These are phyloP conservation scores for Cryptosporidium viatorum DNA, from an alignment of 169 alveolate species.

Conservation along the genomic window DNA sequence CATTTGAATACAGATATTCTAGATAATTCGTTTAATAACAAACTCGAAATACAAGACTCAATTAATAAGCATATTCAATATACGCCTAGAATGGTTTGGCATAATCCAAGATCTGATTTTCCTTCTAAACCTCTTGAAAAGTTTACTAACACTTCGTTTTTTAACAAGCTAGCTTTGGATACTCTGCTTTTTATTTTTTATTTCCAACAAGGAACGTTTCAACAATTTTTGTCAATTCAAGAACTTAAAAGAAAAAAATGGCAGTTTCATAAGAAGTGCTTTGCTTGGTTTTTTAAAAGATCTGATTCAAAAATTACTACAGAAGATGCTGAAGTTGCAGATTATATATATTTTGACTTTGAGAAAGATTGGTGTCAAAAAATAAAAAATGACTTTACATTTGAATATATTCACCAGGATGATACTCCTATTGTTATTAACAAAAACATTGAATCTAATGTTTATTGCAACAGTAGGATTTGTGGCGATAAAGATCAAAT, in stretches of 20 bases:
- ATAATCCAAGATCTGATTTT: conserved; percentile 55
- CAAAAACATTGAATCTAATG: neutral
- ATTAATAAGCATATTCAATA: conserved; percentile 61
- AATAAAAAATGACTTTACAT: conserved; percentile 75
- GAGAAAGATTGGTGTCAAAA: conserved; percentile 81
- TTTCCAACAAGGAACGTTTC: conserved; percentile 81
- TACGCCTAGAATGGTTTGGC: conserved; percentile 75
- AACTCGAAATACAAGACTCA: conserved; percentile 35
- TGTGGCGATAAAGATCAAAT: neutral
- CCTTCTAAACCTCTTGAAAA: conserved; percentile 56
- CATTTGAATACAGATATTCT: conserved; percentile 24
- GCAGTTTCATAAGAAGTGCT: conserved; percentile 80
- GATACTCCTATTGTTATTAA: conserved; percentile 32
- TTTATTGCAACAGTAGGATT: neutral
- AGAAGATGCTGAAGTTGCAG: conserved; percentile 75
- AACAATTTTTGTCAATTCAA: conserved; percentile 79
- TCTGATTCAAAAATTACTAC: conserved; percentile 72
- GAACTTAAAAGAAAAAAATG: conserved; percentile 81
- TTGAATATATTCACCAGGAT: conserved; percentile 78
- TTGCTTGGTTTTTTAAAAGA: conserved; percentile 81
- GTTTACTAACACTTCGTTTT: conserved; percentile 34
- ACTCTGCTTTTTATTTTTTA: conserved; percentile 82
- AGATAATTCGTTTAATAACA: conserved; percentile 41
- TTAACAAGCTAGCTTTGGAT: conserved; percentile 76
- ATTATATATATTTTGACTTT: conserved; percentile 78